Conservation (phyloP, 495 filamentous ascomycete species). For the Penicillium roqueforti region DNA sequence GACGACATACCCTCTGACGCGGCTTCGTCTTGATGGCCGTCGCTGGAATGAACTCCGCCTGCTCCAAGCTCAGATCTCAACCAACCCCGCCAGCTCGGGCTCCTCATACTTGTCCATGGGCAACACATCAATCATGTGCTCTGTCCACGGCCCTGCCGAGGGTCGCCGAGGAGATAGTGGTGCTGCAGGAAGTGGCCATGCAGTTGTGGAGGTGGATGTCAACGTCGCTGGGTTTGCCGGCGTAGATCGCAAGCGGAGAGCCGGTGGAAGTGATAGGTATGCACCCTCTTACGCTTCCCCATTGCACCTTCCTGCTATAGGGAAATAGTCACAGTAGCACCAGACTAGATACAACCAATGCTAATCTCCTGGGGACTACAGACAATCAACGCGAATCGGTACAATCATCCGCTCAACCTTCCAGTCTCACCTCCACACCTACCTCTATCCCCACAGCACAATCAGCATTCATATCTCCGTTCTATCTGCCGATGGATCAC, state of each 20-base stretch:
- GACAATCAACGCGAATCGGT: conserved; percentile 76
- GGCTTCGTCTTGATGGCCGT: conserved; percentile 87
- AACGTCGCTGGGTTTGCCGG: conserved; percentile 83
- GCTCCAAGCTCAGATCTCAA: conserved; percentile 82
- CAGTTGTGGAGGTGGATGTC: conserved; percentile 75
- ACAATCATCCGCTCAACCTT: conserved; percentile 71
- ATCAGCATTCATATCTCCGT: conserved; percentile 81
- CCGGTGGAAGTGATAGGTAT: conserved; percentile 69
- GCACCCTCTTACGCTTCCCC: not conserved
- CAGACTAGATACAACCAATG: not conserved
- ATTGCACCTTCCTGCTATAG: not conserved
- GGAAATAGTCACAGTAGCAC: not conserved
- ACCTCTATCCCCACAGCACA: conserved; percentile 84
- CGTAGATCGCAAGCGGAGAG: conserved; percentile 74
- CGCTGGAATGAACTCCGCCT: conserved; percentile 97
- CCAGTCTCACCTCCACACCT: conserved; percentile 66
- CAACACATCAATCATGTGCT: conserved; percentile 94
- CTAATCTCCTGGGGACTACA: conserved; percentile 32
- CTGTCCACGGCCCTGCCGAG: conserved; percentile 78
- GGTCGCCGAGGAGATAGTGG: conserved; percentile 47
- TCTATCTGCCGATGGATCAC: conserved; percentile 83
- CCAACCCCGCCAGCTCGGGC: conserved; percentile 85
- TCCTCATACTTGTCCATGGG: conserved; percentile 91
- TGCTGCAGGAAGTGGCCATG: conserved; percentile 45
- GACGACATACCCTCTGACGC: conserved; percentile 72